Percentiles rank a stretch among this genome's conserved stretches.
These are phyloP conservation scores for Tetrahymena borealis DNA, from an alignment of 73 alveolate genomes.

Conservation along the genomic window DNA sequence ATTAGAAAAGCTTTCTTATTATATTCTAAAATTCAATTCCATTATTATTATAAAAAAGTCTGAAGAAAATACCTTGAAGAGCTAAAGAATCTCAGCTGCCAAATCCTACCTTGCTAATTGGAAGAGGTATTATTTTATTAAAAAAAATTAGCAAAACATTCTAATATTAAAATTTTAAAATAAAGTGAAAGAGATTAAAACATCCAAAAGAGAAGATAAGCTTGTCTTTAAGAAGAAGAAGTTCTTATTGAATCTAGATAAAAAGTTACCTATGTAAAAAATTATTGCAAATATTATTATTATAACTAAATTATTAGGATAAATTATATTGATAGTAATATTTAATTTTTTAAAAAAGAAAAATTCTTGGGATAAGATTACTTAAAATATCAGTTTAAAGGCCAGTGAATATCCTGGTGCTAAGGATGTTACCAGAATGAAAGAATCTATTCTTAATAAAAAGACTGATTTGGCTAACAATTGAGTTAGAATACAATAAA, in stretches of 20 bases:
- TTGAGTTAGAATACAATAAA: no score
- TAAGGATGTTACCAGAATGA: constrained; percentile 34
- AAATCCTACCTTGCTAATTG: background rate
- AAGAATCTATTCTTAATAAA: constrained; percentile 28
- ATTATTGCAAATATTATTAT: background rate
- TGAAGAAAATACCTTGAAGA: background rate
- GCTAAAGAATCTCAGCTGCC: background rate
- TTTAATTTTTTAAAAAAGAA: background rate
- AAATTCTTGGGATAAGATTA: constrained; percentile 36
- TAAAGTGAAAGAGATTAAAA: background rate
- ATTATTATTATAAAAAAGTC: background rate
- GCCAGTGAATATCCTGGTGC: constrained; percentile 41
- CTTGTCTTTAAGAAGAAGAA: constrained; percentile 2
- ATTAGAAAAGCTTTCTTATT: no score
- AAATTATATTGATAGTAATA: background rate
- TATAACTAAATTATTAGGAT: background rate
- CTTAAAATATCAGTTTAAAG: constrained; percentile 27
- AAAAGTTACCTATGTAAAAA: background rate
- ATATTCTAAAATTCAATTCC: background rate
- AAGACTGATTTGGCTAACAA: constrained; percentile 25
- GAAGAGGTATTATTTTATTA: background rate
- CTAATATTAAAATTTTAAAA: background rate
- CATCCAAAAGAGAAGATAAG: background rate
- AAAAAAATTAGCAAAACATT: background rate
- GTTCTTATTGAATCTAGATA: background rate